These are phyloP conservation scores for Nitzschia putrida DNA, from an alignment of 108 stramenopile genomes.

Conservation along the genomic window DNA sequence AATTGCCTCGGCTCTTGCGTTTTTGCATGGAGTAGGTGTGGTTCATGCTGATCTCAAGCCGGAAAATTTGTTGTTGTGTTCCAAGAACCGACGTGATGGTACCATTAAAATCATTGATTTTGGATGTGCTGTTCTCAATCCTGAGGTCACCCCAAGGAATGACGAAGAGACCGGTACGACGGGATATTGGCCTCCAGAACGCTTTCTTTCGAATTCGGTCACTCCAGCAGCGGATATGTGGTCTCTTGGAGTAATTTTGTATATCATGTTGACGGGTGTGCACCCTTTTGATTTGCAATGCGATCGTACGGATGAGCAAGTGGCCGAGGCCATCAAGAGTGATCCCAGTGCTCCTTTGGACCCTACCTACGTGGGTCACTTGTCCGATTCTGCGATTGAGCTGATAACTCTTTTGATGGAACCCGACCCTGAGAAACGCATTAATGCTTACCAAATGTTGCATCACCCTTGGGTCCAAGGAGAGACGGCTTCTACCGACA, in stretches of 20 bases:
- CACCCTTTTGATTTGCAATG: conserved; percentile 84
- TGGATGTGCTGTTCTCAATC: conserved; percentile 70
- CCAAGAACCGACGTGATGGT: conserved; percentile 56
- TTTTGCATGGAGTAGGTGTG: conserved; percentile 72
- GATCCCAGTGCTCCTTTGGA: conserved; percentile 53
- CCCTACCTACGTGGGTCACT: conserved; percentile 40
- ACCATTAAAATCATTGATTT: conserved; percentile 87
- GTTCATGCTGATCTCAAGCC: conserved; percentile 83
- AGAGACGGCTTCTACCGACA: conserved; percentile 66
- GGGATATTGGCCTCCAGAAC: conserved; percentile 61
- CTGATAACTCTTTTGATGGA: conserved; percentile 75
- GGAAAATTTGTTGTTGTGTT: conserved; percentile 75
- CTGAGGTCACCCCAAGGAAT: conserved; percentile 52
- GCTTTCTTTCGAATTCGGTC: conserved; percentile 34
- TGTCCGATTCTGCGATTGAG: conserved; percentile 73
- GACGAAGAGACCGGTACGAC: conserved; percentile 71
- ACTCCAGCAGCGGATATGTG: conserved; percentile 70
- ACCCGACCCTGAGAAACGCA: conserved; percentile 59
- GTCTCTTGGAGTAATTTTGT: conserved; percentile 81
- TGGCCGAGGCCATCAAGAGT: conserved; percentile 51
- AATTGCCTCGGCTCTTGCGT: conserved; percentile 74
- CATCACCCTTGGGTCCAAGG: conserved; percentile 89
- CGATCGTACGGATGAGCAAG: conserved; percentile 63
- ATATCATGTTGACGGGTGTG: conserved; percentile 84
- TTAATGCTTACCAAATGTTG: conserved; percentile 77